Evolutionary conservation across 768 basidiomycete genomes (phyloP), one percentile per base, ranked within the genome.

Genomic region (Lactifluus piperatus): DNA sequence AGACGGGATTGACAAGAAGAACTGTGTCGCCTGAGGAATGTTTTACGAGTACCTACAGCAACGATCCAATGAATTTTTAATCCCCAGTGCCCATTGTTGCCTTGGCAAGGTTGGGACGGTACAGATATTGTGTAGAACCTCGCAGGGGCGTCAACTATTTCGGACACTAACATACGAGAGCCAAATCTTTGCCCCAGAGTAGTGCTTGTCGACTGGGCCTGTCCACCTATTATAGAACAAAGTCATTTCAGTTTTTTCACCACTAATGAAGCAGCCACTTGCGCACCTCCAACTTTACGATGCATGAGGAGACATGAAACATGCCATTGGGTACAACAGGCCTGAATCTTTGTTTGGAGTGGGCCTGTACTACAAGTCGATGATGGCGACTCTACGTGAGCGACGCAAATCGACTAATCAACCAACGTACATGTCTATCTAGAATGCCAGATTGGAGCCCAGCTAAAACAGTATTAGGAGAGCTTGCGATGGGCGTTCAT

Each of bases 361-460:
- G 20, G 22, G 30, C 53, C 32, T 60, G 34, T 27, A 60, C 50
- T 60, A 50, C 53, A 59, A 54, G 30, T 37, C 47, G n/a, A n/a
- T n/a, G n/a, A n/a, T n/a, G 36, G 53, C 26, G 54, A 22, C 46
- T 51, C 58, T 43, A 54, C 26, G 48, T 55, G 54, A 27, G 47
- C 39, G 41, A 59, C 51, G 41, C 14, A 9, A 32, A 54, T 41
- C 58, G 26, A 44, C 58, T 54, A 54, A n/a, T n/a, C n/a, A n/a
- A n/a, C 43, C n/a, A 55, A 50, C 37, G 54, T 26, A 53, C 34
- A 44, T 36, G 44, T 59, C 43, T 59, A 55, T 55, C 58, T 60
- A 45, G 41, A 29, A 45, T 30, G 20, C 41, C 41, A 30, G n/a
- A 44, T 10, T 44, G 39, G 5, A 10, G 34, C 29, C 37, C 24